These are phyloP conservation scores for Nemania abortiva DNA, from an alignment of 2,329 filamentous ascomycete species.

Conservation along the genomic window DNA sequence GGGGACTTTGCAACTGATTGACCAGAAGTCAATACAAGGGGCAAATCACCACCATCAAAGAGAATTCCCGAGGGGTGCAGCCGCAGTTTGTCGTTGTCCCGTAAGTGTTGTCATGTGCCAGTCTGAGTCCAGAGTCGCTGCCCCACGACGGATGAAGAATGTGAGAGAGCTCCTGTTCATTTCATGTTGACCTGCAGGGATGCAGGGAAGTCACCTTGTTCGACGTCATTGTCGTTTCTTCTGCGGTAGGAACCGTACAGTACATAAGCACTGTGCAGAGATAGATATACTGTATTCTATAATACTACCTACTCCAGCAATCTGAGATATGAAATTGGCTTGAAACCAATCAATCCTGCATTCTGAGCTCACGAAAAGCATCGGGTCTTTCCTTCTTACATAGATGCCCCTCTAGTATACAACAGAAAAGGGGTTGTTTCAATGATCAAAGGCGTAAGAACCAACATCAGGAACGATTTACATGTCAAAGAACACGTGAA, in stretches of 20 bases:
- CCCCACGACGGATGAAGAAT: conserved; percentile 13
- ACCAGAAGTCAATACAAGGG: background rate
- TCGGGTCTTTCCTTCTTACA: background rate
- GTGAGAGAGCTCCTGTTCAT: conserved; percentile 6
- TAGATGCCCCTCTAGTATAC: background rate
- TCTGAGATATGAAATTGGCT: background rate
- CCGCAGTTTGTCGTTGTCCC: conserved; percentile 8
- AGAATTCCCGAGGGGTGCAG: background rate
- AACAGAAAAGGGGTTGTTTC: background rate
- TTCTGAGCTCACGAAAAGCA: background rate
- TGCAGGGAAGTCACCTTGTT: conserved; percentile 22
- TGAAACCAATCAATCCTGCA: background rate
- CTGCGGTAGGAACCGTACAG: background rate
- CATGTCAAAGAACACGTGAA: background rate
- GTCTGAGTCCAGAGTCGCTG: conserved; percentile 9
- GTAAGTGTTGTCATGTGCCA: conserved; percentile 20
- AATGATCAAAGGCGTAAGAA: background rate
- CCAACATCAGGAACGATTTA: background rate
- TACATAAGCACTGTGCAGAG: background rate
- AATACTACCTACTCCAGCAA: background rate
- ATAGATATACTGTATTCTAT: background rate
- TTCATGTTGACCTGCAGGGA: conserved; percentile 30
- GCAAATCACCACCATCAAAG: conserved; percentile 2
- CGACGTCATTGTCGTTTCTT: conserved; percentile 34
- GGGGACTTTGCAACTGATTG: background rate